Evolutionary conservation across 495 filamentous ascomycete genomes (phyloP).

Genomic region (Neurospora tetrasperma): DNA sequence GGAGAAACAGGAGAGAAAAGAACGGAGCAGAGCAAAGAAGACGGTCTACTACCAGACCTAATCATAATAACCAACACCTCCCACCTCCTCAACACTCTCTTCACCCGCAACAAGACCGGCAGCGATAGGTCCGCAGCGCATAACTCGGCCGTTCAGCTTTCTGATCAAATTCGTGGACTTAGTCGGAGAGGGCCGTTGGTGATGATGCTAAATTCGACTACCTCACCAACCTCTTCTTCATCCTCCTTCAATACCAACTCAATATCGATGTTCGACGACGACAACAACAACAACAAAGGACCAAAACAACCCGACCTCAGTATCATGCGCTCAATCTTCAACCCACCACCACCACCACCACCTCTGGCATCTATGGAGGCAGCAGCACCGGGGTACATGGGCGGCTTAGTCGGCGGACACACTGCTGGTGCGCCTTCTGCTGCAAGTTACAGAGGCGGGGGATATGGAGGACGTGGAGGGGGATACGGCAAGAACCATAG

Average conservation of each 20-base stretch:
- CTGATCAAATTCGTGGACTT: constrained; percentile 24
- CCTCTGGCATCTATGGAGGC: background rate
- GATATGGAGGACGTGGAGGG: background rate
- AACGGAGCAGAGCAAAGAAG: background rate
- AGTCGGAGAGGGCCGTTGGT: constrained; percentile 23
- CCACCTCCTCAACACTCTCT: constrained; percentile 30
- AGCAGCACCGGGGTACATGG: background rate
- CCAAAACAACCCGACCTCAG: background rate
- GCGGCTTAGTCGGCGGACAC: background rate
- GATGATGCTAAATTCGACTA: constrained; percentile 35
- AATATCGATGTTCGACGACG: background rate
- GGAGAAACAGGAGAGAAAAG: background rate
- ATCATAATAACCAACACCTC: constrained; percentile 35
- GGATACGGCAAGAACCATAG: background rate
- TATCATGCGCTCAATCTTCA: constrained; percentile 32
- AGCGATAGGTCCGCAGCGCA: constrained; percentile 25
- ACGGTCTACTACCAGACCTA: constrained; percentile 20
- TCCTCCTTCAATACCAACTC: background rate
- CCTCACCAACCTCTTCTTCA: background rate
- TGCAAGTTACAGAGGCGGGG: background rate
- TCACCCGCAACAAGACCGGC: constrained; percentile 17
- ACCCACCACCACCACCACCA: background rate
- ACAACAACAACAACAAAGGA: background rate
- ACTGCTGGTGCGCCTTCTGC: background rate
- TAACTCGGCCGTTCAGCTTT: constrained; percentile 22